Percentiles rank a stretch among this genome's conserved stretches.
Evolutionary conservation across 2,329 filamentous ascomycete species (phyloP).

Genomic region (Nemania serpens): DNA sequence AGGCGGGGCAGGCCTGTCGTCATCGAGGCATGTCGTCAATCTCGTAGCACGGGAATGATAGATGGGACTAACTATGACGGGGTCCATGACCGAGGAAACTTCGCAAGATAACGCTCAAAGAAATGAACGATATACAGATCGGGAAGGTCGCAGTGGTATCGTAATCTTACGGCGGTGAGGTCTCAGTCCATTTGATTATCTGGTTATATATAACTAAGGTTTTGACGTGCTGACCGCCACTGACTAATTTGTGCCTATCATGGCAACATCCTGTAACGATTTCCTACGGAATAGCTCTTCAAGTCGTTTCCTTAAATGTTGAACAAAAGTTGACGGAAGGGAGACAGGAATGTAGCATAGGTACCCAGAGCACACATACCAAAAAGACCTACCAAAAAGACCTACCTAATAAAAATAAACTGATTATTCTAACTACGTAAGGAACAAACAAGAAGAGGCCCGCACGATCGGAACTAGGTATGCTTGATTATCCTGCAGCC

Average conservation of each 20-base stretch:
- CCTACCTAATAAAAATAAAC: too few species aligned
- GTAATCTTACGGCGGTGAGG: not conserved
- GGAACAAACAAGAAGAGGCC: too few species aligned
- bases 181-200: not conserved
- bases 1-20: slow-evolving; percentile 17
- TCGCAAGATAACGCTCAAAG: slow-evolving; percentile 5
- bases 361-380: not conserved
- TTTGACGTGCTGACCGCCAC: not conserved
- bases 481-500: too few species aligned
- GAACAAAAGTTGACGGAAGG: not conserved
- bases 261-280: not conserved
- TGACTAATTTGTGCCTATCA: not conserved
- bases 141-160: slow-evolving; percentile 18
- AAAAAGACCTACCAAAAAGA: not conserved
- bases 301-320: not conserved
- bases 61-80: not conserved
- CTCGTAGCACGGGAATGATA: not conserved
- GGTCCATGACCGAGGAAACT: not conserved
- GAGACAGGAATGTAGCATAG: not conserved
- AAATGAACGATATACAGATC: slow-evolving; percentile 4
- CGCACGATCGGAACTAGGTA: too few species aligned
- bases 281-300: not conserved
- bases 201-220: not conserved
- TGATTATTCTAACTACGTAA: too few species aligned
- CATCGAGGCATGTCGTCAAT: slow-evolving; percentile 9